Conservation (phyloP, 2,329 filamentous ascomycete genomes). For the Beauveria australis region DNA sequence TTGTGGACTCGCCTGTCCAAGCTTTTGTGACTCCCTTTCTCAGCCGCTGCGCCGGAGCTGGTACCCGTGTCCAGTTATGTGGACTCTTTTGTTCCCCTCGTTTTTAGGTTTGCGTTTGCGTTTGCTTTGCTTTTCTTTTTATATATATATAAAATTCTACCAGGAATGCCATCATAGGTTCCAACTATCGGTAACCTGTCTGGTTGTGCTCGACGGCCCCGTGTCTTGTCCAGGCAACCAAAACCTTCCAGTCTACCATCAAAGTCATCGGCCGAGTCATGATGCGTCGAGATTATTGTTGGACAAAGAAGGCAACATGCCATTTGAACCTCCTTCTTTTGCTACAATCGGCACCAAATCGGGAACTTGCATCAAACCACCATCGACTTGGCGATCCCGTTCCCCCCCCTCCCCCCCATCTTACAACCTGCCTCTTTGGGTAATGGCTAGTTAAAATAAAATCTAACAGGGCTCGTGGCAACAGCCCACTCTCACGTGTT, state of each 20-base stretch:
- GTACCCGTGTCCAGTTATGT: conserved; percentile 10
- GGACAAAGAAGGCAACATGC: too few relatives aligned
- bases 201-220: not conserved
- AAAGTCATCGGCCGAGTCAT: too few relatives aligned
- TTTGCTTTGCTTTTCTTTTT: too few relatives aligned
- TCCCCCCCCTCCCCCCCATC: not conserved
- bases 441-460: not conserved
- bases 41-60: not conserved
- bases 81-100: not conserved
- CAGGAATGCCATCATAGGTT: too few relatives aligned
- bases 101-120: not conserved
- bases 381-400: conserved; percentile 3
- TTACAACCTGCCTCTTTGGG: conserved; percentile 3
- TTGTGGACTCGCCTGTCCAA: not conserved
- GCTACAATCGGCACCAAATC: not conserved
- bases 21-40: not conserved
- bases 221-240: too few relatives aligned
- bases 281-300: too few relatives aligned
- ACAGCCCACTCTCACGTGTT: not conserved
- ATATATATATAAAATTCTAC: too few relatives aligned
- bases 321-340: not conserved
- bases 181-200: too few relatives aligned
- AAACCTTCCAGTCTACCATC: too few relatives aligned
- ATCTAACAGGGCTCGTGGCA: too few relatives aligned
- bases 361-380: not conserved